Percentiles rank a stretch among this genome's conserved stretches.
Conservation (phyloP, 495 filamentous ascomycete species). For the Penicillium turbatum region DNA sequence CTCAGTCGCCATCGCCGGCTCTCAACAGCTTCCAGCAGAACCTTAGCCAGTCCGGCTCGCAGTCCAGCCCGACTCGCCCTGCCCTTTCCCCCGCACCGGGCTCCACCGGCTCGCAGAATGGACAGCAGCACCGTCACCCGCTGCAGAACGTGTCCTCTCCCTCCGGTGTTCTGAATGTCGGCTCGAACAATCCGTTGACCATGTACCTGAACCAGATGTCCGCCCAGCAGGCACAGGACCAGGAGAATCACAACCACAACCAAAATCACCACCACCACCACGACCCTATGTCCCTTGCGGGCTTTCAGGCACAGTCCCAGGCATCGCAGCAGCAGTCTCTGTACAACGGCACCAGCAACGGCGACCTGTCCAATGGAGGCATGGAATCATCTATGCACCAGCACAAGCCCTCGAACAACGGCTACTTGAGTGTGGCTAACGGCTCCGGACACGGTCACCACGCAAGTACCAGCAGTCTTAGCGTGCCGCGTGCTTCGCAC, state of each 20-base stretch:
- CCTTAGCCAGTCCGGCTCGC: constrained; percentile 57
- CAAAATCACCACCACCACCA: constrained; percentile 34
- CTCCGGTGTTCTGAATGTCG: constrained; percentile 70
- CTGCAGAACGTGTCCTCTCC: constrained; percentile 55
- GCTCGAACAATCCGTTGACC: constrained; percentile 83
- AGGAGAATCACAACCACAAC: constrained; percentile 49
- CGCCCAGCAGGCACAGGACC: constrained; percentile 66
- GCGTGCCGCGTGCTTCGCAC: constrained; percentile 63
- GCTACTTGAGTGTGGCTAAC: constrained; percentile 60
- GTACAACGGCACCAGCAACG: constrained; percentile 46
- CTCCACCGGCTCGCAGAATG: constrained; percentile 52
- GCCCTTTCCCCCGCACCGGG: constrained; percentile 53
- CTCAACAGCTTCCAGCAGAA: constrained; percentile 48
- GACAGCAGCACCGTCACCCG: constrained; percentile 44
- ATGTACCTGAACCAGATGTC: constrained; percentile 87
- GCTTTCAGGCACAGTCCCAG: constrained; percentile 64
- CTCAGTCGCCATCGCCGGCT: constrained; percentile 57
- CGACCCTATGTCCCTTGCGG: constrained; percentile 48
- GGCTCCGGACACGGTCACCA: constrained; percentile 50
- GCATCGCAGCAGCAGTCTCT: constrained; percentile 46
- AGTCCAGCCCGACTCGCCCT: constrained; percentile 63
- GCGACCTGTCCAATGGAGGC: constrained; percentile 55
- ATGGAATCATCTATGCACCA: constrained; percentile 45
- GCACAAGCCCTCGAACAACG: constrained; percentile 54
- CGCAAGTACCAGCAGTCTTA: constrained; percentile 55